Evolutionary conservation across 2,329 filamentous ascomycete genomes (phyloP), one percentile per base, ranked within the genome.

Genomic region (Rhynchosporium agropyri): DNA sequence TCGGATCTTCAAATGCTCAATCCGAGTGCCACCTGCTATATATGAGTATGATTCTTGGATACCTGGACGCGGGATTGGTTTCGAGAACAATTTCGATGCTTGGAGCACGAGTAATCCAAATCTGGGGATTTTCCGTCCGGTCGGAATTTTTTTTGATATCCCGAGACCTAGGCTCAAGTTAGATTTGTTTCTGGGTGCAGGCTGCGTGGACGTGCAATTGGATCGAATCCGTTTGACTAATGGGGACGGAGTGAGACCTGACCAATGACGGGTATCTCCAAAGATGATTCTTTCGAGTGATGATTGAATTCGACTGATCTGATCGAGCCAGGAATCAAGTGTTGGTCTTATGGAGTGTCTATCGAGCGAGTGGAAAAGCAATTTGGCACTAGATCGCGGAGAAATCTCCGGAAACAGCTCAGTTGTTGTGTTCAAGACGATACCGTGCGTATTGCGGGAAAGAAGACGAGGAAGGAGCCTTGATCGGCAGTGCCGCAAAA

Each of bases 91-190:
- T 28, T 53, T 54, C 38, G 51, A 20, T 20, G 51, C 33, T 33
- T 33, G 51, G 33, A 54, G 40, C 51, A 40, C 13, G 33, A 20
- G 15, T 13, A 28, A 9, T 40, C 33, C 51, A 42, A 40, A 54
- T 54, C 51, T 54, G 36, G 36, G 51, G 29, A 54, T 40, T 54
- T 36, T 42, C 51, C 51, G 51, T 42, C 51, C 51, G 51, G 51
- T 42, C 26, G 9, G 8, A 12, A 13, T 20, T 3, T 54, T 36
- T 42, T 36, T 42, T 42, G 51, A 33, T 54, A 40, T 33, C 51
- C 51, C 51, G 51, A 40, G 51, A 42, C 36, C 51, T 54, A 54
- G 51, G 33, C 10, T 42, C 28, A 20, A 10, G 7, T 20, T 40
- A 33, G 33, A 33, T 29, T 40, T 54, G 40, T 40, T 54, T 29